Base-by-base conservation (phyloP, 495 filamentous ascomycete species). In the Sporormia fimetaria region DNA sequence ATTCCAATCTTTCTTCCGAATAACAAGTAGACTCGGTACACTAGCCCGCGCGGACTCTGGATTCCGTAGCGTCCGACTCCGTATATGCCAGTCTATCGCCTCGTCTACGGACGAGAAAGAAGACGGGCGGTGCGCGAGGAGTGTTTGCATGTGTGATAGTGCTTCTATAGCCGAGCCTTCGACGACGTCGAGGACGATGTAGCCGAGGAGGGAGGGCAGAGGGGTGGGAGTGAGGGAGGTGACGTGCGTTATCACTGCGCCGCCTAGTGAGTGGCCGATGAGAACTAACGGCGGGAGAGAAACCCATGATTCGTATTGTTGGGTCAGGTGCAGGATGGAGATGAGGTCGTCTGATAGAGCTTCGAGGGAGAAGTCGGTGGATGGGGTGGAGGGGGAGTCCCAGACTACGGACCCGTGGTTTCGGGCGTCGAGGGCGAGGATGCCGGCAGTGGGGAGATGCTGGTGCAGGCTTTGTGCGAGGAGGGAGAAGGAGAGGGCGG, bases 231-330 rank as follows among this genome's bases (percentile, higher is more conserved):
- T n/a, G n/a, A n/a, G n/a, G n/a, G n/a, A n/a, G n/a, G n/a, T n/a
- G n/a, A 12, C 69, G 47, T 95, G 75, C 3, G 83, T 88, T 14
- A 95, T 81, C 1, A 99, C 84, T 17, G 90, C 87, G n/a, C 92
- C 90, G 21, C 90, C 90, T 0, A 99, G 70, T 31, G 83, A 90
- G 63, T 99, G 90, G n/a, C 90, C 90, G 3, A 99, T 76, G 0
- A 96, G 69, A 14, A 95, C 61, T 9, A 90, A 60, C 29, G 80
- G 74, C 2, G 90, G 90, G 1, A 87, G 54, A 20, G 63, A 64
- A 2, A 71, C 54, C 87, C 87, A 94, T 39, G 61, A 63, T 71
- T 88, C 77, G 42, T 69, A 62, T 6, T 57, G 37, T 40, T 76
- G 67, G 0, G 81, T 79, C 38, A 81, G 65, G 12, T 66, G 57